These are phyloP conservation scores for Kwoniella botswanensis DNA, from an alignment of 768 basidiomycete species.

Conservation along the genomic window DNA sequence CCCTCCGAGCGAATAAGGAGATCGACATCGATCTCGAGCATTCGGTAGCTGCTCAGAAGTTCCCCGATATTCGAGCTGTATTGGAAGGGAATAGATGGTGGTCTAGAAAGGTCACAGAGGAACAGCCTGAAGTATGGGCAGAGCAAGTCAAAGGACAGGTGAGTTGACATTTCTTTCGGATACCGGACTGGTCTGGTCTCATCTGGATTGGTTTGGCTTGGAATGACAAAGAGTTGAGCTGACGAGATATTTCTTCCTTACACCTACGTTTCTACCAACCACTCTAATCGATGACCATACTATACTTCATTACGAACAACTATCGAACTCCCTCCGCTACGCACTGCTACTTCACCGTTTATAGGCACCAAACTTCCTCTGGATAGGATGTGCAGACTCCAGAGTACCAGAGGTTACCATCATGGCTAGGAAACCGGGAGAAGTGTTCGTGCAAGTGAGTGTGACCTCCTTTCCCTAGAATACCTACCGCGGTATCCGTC, in stretches of 20 bases:
- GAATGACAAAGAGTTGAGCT: not conserved
- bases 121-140: constrained; percentile 71
- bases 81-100: constrained; percentile 69
- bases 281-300: not conserved
- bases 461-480: not conserved
- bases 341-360: not conserved
- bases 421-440: constrained; percentile 66
- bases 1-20: constrained; percentile 18
- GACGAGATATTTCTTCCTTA: constrained; percentile 20
- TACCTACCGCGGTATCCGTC: too few relatives aligned
- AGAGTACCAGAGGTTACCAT: constrained; percentile 78
- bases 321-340: not conserved
- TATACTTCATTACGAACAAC: not conserved
- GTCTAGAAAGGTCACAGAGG: constrained; percentile 66
- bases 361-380: constrained; percentile 53
- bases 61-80: constrained; percentile 58
- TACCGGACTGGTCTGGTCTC: constrained; percentile 63
- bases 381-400: constrained; percentile 69
- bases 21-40: constrained; percentile 28
- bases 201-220: not conserved
- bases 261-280: not conserved
- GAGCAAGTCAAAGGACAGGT: constrained; percentile 68
- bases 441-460: constrained; percentile 65
- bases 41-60: constrained; percentile 32
- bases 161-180: too few relatives aligned